phyloP scores from a whole-genome alignment of 192 early-diverging fungal genomes.

The Backusella macrospora region DNA sequence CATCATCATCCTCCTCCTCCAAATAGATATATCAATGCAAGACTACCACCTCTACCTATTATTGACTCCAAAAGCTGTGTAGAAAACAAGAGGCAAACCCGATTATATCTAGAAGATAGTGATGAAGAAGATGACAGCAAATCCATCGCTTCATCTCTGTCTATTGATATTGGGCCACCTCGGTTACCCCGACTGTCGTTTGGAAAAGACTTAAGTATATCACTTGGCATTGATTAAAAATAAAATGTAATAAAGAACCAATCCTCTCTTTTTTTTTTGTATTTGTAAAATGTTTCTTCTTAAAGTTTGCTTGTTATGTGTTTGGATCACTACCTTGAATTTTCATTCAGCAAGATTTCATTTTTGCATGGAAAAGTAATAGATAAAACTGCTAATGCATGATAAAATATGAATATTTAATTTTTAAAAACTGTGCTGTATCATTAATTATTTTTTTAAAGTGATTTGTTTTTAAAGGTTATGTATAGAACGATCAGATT shows the following conservation, averaged over 20 bases:
- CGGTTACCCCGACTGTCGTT: slow-evolving; percentile 33
- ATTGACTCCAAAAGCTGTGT: background rate
- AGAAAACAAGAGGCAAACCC: slow-evolving; percentile 28
- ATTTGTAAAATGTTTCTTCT: background rate
- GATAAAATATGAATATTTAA: no score
- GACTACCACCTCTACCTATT: slow-evolving; percentile 23
- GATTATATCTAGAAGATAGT: slow-evolving; percentile 34
- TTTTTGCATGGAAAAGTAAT: no score
- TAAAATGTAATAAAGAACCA: background rate
- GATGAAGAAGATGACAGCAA: slow-evolving; percentile 33
- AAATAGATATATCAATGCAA: slow-evolving; percentile 27
- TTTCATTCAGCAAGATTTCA: no score
- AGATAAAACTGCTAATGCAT: no score
- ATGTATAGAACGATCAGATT: background rate
- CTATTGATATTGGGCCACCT: slow-evolving; percentile 25
- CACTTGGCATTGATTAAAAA: slow-evolving; percentile 15
- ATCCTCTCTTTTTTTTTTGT: background rate
- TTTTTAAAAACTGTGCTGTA: no score
- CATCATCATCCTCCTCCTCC: background rate
- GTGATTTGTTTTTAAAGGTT: no score
- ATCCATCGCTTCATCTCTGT: background rate
- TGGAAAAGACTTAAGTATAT: slow-evolving; percentile 23
- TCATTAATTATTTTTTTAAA: no score
- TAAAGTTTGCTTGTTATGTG: no score
- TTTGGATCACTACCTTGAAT: no score